Evolutionary conservation across 768 basidiomycete genomes (phyloP).

Genomic region (Royoungia palumana): DNA sequence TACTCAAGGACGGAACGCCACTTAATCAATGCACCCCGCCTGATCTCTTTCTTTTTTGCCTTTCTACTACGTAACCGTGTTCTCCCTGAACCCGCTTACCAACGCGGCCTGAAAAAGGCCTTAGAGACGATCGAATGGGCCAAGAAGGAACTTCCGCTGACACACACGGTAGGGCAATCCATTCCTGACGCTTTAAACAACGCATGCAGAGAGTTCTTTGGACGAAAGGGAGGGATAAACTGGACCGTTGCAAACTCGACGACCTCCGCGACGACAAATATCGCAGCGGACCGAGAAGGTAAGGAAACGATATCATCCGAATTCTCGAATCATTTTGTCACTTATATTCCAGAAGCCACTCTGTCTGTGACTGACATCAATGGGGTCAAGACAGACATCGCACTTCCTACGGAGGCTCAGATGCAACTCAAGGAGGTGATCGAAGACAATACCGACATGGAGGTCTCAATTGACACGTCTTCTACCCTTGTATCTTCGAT

Average conservation of each 20-base stretch:
- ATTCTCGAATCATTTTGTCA: slow-evolving; percentile 10
- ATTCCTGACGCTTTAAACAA: slow-evolving; percentile 47
- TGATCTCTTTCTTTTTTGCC: slow-evolving; percentile 57
- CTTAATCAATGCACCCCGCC: slow-evolving; percentile 48
- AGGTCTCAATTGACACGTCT: slow-evolving; percentile 8
- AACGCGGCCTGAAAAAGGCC: slow-evolving; percentile 45
- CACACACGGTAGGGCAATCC: slow-evolving; percentile 35
- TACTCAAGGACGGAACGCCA: slow-evolving; percentile 44
- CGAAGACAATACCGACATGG: slow-evolving; percentile 26
- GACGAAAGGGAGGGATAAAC: slow-evolving; percentile 41
- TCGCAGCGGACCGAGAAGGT: slow-evolving; percentile 8
- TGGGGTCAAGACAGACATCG: slow-evolving; percentile 12
- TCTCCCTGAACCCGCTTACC: slow-evolving; percentile 46
- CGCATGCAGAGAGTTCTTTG: slow-evolving; percentile 51
- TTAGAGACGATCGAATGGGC: slow-evolving; percentile 42
- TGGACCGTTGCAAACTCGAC: slow-evolving; percentile 18
- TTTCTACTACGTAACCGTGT: slow-evolving; percentile 57
- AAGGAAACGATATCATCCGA: background rate
- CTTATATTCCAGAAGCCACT: slow-evolving; percentile 4
- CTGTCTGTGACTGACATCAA: slow-evolving; percentile 17
- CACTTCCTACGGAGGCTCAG: slow-evolving; percentile 24
- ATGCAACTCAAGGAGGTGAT: slow-evolving; percentile 25
- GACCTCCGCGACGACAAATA: background rate
- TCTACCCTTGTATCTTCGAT: background rate
- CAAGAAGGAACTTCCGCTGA: slow-evolving; percentile 41